Evolutionary conservation across 176 grass and related monocot species (phyloP).

Genomic region (Cenchrus purpureus): DNA sequence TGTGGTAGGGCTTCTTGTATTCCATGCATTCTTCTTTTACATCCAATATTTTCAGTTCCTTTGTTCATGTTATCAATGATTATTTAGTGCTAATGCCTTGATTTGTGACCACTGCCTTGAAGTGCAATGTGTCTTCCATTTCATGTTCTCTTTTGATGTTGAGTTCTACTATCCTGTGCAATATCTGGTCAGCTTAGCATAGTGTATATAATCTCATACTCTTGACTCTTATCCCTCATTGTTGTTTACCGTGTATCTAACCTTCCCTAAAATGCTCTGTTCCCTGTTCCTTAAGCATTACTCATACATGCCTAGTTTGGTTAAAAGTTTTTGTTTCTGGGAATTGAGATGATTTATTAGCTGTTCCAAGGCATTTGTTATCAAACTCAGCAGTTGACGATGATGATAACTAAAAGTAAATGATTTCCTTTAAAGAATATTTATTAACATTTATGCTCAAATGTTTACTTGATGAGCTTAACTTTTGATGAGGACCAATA

Average conservation of each 20-base stretch:
- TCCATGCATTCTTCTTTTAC: background rate
- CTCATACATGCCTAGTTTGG: background rate
- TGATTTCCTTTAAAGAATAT: background rate
- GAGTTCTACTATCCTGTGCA: slow-evolving; percentile 4
- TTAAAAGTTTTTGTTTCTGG: slow-evolving; percentile 29
- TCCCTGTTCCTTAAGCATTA: slow-evolving; percentile 23
- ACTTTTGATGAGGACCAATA: background rate
- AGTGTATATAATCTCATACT: slow-evolving; percentile 9
- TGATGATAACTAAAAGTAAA: background rate
- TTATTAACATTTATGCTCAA: background rate
- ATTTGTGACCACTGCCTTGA: slow-evolving; percentile 14
- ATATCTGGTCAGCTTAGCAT: slow-evolving; percentile 7
- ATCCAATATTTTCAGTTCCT: slow-evolving; percentile 17
- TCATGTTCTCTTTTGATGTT: background rate
- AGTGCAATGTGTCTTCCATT: slow-evolving; percentile 13
- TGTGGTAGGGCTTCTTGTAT: background rate
- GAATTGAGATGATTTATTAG: background rate
- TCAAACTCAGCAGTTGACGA: background rate
- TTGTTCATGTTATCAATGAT: slow-evolving; percentile 4
- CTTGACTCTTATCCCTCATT: slow-evolving; percentile 13
- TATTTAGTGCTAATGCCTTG: slow-evolving; percentile 6
- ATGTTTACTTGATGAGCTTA: slow-evolving; percentile 10
- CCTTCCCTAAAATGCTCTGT: slow-evolving; percentile 9
- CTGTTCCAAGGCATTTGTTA: slow-evolving; percentile 4
- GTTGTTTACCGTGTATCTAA: background rate